These are phyloP conservation scores for Aspergillus avenaceus DNA, from an alignment of 495 filamentous ascomycete species.

Conservation along the genomic window DNA sequence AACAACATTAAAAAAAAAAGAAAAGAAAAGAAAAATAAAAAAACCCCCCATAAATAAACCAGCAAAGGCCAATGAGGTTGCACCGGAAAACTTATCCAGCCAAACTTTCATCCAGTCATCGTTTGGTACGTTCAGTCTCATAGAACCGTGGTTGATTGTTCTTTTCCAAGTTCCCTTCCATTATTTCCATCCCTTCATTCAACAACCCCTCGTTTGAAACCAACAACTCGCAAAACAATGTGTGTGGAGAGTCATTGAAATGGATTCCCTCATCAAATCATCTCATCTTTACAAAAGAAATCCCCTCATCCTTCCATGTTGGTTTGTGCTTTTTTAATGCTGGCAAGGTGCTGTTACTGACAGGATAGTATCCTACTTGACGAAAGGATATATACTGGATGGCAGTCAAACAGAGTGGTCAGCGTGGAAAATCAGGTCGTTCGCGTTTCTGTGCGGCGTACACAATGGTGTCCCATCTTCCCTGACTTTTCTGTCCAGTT, in stretches of 20 bases:
- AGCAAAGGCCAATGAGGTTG: neutral
- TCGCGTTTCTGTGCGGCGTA: too few relatives aligned
- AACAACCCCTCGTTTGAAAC: neutral
- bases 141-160: neutral
- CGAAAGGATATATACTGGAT: neutral
- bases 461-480: too few relatives aligned
- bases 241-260: too few relatives aligned
- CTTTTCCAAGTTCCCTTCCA: neutral
- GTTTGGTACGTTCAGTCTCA: neutral
- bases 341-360: neutral
- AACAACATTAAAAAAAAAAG: too few relatives aligned
- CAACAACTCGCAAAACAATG: neutral
- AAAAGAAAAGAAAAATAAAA: too few relatives aligned
- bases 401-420: too few relatives aligned
- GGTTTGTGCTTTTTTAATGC: neutral
- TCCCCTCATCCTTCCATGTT: neutral
- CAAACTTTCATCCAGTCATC: neutral
- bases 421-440: too few relatives aligned
- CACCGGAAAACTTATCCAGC: conserved; percentile 7
- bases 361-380: neutral
- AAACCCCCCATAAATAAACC: neutral
- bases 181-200: neutral
- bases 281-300: neutral
- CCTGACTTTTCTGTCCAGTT: too few relatives aligned
- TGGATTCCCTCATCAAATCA: neutral